Percentiles rank a stretch among this genome's conserved stretches.
phyloP scores from a whole-genome alignment of 2,329 filamentous ascomycete species.

The Fusarium cyanostomum region DNA sequence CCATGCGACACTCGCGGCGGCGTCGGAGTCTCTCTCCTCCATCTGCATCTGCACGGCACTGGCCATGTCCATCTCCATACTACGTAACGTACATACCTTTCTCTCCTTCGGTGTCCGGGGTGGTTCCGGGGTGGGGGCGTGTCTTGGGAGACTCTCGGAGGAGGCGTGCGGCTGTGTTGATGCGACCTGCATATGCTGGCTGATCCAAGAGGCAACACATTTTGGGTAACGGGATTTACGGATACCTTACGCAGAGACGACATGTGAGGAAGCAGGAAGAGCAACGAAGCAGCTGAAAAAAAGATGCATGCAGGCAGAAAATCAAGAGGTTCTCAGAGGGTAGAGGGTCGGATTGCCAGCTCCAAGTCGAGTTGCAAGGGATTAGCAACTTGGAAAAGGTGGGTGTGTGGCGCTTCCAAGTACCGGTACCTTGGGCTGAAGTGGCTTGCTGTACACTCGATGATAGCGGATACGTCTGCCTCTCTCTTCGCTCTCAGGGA shows the following conservation, averaged over 20 bases:
- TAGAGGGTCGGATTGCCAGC: conserved; percentile 13
- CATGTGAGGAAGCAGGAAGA: background rate
- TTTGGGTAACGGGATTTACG: background rate
- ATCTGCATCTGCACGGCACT: conserved; percentile 34
- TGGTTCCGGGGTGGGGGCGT: conserved; percentile 28
- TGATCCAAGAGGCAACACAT: conserved; percentile 28
- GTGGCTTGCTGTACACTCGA: conserved; percentile 24
- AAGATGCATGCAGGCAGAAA: conserved; percentile 14
- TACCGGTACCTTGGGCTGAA: conserved; percentile 35
- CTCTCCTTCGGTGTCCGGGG: conserved; percentile 10
- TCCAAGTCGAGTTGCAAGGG: conserved; percentile 9
- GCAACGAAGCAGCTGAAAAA: conserved; percentile 9
- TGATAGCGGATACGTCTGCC: background rate
- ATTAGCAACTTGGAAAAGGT: conserved; percentile 18
- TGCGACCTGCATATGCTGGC: conserved; percentile 32
- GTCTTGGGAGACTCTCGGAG: conserved; percentile 18
- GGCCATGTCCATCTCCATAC: conserved; percentile 14
- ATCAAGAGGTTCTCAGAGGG: background rate
- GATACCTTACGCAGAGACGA: conserved; percentile 5
- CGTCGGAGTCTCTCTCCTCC: conserved; percentile 4
- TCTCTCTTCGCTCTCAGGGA: background rate
- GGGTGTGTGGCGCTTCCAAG: conserved; percentile 36
- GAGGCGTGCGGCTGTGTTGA: conserved; percentile 39
- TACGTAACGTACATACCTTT: too few species aligned
- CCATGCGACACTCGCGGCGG: background rate